These are phyloP conservation scores for Aeschynomene evenia DNA, from an alignment of 306 rosid species.

Conservation along the genomic window DNA sequence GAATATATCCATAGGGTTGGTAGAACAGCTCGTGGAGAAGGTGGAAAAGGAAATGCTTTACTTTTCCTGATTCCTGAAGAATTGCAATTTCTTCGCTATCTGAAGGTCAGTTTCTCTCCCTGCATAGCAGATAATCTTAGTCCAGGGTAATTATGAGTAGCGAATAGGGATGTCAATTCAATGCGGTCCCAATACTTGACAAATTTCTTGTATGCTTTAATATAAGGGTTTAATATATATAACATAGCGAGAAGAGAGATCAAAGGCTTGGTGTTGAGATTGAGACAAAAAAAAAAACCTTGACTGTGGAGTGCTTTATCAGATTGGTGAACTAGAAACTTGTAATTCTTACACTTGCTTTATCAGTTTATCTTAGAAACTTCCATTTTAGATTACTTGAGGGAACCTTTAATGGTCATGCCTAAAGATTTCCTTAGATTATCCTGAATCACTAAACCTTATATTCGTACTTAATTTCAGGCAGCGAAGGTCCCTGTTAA, in stretches of 20 bases:
- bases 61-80: conserved; percentile 87
- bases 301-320: neutral
- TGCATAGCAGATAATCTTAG: neutral
- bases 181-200: too few species aligned
- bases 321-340: neutral
- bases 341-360: conserved; percentile 8
- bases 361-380: conserved; percentile 9
- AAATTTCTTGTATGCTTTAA: neutral
- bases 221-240: neutral
- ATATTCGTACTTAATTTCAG: conserved; percentile 40
- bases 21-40: conserved; percentile 98
- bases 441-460: neutral
- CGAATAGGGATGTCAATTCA: neutral
- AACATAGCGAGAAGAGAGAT: neutral
- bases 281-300: too few species aligned
- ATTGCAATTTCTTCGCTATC: conserved; percentile 72
- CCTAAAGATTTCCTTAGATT: conserved; percentile 5
- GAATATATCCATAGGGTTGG: conserved; percentile 98
- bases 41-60: conserved; percentile 83
- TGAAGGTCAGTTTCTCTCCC: conserved; percentile 57
- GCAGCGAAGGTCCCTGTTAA: conserved; percentile 90
- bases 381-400: neutral
- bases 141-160: neutral
- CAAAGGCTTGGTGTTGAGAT: too few species aligned
- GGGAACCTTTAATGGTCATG: neutral